Evolutionary conservation across 2,329 filamentous ascomycete genomes (phyloP), one percentile per base, ranked within the genome.

Genomic region (Nemania sp.): DNA sequence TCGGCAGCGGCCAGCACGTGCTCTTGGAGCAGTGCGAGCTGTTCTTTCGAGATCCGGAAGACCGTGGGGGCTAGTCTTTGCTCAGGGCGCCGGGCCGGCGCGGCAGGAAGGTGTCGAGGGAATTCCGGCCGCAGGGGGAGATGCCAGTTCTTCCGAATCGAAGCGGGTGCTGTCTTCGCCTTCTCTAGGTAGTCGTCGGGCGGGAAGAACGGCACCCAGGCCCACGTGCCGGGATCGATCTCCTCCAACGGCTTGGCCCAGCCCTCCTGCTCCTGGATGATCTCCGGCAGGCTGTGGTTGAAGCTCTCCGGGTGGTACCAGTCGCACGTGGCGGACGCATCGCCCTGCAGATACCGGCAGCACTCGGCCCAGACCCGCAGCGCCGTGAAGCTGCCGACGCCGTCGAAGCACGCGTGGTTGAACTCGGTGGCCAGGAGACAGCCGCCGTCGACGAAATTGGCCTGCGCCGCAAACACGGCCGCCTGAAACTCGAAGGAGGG

Each of bases 1-100:
- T 69, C 65, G 0, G 61, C 57, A 31, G 69, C 65, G 0, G 56
- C 53, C 0, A 64, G 11, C 0, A 70, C 65, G 2, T 72, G 62
- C 9, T 66, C 53, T 48, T 72, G 70, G 28, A 74, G 52, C 1
- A 65, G 71, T 6, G 68, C 67, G 24, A 74, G 53, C 1, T 66
- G 72, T 3, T 69, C 66, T 6, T 61, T 49, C 5, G 66, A 47
- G n/a, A 74, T 68, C 1, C 66, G 52, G 45, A 74, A 71, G 3
- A 70, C 39, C 0, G 66, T 70, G 1, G 69, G 69, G 8, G 57
- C 64, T 49, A 69, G 47, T 3, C 53, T 58, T 26, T 62, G 53
- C 49, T 68, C 68, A 3, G 61, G 64, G 7, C 58, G 62, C 43
- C 67, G 52, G 2, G 64, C 56, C 7, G 71, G 68, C 68, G 17